A percentile compares a stretch with the other conserved stretches of the same genome.
These are phyloP conservation scores for Geotrichum ghanense DNA, from an alignment of 805 yeast species.

Conservation along the genomic window DNA sequence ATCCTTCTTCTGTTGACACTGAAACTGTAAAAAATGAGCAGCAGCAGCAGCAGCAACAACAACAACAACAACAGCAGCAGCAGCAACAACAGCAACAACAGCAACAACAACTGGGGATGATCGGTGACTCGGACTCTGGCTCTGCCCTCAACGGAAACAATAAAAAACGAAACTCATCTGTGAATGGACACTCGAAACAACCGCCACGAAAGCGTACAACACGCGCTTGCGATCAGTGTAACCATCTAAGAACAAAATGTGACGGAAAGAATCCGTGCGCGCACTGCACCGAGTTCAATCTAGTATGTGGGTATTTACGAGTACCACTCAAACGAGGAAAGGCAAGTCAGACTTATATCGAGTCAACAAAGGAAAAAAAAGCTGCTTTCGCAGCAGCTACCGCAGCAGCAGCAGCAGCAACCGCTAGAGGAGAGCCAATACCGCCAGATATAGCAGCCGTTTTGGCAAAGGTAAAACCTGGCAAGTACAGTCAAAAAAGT, in stretches of 20 bases:
- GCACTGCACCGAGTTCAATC: slow-evolving; percentile 11
- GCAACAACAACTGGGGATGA: not conserved
- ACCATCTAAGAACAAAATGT: slow-evolving; percentile 36
- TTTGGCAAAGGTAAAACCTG: slow-evolving; percentile 75
- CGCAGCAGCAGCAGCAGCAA: not conserved
- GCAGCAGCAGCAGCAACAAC: not conserved
- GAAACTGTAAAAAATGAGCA: too few species aligned
- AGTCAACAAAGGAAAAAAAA: slow-evolving; percentile 4
- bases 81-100: not conserved
- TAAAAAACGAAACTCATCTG: not conserved
- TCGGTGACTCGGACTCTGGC: not conserved
- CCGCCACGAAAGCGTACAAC: slow-evolving; percentile 13
- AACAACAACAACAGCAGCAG: not conserved
- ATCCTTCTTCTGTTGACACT: too few species aligned
- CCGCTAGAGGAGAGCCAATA: slow-evolving; percentile 55
- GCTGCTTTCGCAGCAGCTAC: slow-evolving; percentile 10
- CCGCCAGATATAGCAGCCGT: slow-evolving; percentile 87
- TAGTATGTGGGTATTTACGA: slow-evolving; percentile 32
- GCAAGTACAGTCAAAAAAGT: not conserved
- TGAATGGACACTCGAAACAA: not conserved
- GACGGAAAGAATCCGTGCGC: slow-evolving; percentile 36
- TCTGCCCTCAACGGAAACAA: not conserved
- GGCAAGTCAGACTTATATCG: slow-evolving; percentile 22
- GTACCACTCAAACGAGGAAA: slow-evolving; percentile 37
- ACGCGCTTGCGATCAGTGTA: slow-evolving; percentile 39